Evolutionary conservation across 257 asterid species (phyloP).

Genomic region (Leonotis leonurus): DNA sequence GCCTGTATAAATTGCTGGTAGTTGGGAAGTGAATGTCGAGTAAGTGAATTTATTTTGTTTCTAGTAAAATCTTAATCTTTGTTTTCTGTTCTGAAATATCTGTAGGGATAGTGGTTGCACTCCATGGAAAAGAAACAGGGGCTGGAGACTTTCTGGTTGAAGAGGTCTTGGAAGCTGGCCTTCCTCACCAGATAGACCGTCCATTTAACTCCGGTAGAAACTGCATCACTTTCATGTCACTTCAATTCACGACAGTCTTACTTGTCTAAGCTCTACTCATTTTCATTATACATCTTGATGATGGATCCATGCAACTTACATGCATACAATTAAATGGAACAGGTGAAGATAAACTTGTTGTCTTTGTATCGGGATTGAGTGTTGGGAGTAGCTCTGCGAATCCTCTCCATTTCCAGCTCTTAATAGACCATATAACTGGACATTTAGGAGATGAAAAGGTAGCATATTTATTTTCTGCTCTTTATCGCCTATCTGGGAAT

Average conservation of each 20-base stretch:
- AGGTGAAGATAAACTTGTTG: conserved; percentile 90
- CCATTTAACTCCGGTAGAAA: conserved; percentile 55
- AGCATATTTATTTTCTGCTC: conserved; percentile 9
- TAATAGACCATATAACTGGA: conserved; percentile 93
- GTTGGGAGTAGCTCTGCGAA: conserved; percentile 69
- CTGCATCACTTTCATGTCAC: not conserved
- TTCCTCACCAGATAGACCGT: conserved; percentile 72
- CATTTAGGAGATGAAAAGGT: conserved; percentile 97
- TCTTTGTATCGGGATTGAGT: conserved; percentile 79
- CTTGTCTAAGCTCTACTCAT: not conserved
- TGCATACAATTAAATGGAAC: conserved; percentile 18
- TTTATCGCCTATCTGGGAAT: not conserved
- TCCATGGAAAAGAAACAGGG: conserved; percentile 81
- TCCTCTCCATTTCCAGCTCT: conserved; percentile 90
- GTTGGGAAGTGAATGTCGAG: not conserved
- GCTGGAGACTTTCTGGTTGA: conserved; percentile 83
- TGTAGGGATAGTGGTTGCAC: conserved; percentile 71
- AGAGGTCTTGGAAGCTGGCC: conserved; percentile 79
- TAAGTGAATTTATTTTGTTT: not conserved
- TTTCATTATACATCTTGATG: not conserved
- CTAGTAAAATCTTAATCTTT: not conserved
- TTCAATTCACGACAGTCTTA: not conserved
- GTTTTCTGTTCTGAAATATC: conserved; percentile 9
- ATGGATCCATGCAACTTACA: not conserved
- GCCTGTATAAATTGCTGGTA: conserved; percentile 1